These are phyloP conservation scores for Kwoniella pini DNA, from an alignment of 768 basidiomycete species.

Conservation along the genomic window DNA sequence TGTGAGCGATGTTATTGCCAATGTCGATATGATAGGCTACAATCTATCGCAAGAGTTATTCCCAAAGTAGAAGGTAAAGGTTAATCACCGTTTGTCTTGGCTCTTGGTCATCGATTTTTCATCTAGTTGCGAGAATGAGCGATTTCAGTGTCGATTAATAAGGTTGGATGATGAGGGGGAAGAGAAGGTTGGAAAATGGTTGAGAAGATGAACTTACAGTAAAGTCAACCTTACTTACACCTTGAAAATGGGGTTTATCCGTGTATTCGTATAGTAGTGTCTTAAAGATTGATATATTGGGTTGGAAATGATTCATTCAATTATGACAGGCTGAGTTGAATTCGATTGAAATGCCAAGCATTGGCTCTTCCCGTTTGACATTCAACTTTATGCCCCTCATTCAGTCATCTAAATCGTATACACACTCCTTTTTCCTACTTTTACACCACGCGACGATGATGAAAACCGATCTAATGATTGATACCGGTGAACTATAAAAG, in stretches of 20 bases:
- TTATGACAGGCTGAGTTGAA: no score
- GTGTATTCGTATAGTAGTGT: no score
- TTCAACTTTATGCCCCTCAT: neutral
- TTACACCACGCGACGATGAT: neutral
- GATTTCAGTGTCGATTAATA: no score
- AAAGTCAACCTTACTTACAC: neutral
- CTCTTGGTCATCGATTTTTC: neutral
- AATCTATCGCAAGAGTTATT: neutral
- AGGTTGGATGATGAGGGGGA: neutral
- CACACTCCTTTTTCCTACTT: neutral
- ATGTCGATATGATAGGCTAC: neutral
- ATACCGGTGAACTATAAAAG: no score
- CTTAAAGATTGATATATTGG: neutral
- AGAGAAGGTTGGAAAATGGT: neutral
- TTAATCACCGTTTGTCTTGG: neutral
- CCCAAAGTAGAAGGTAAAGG: neutral
- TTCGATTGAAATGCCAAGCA: constrained; percentile 6
- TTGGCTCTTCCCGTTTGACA: neutral
- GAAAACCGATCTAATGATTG: no score
- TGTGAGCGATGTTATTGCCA: no score
- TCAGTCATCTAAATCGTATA: neutral
- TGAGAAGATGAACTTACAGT: neutral
- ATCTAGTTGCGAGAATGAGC: neutral
- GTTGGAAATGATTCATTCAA: neutral
- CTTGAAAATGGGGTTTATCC: no score